Base-by-base conservation (phyloP, 1,284 basidiomycete genomes). In the Puccinia coronata region DNA sequence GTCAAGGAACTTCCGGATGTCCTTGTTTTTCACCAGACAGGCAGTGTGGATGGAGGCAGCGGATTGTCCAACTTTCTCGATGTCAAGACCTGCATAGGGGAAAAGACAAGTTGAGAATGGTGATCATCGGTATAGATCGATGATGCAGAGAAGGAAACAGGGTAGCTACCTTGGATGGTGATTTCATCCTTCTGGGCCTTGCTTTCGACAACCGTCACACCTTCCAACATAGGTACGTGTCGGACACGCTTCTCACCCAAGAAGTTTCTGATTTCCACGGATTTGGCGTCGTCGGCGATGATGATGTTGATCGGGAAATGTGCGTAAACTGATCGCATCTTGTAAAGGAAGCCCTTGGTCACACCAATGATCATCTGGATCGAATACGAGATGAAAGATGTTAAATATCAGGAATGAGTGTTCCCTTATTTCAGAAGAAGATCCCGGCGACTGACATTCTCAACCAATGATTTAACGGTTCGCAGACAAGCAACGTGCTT, bases 251-350 rank as follows among this genome's bases (percentile, higher is more conserved):
- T 95, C 90, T 95, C 93, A 84, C 96, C 94, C 87, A 97, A 90
- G 90, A 98, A 99, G 90, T 99, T 99, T 86, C 98, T 92, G 89
- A 99, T 99, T 88, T 99, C 96, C 82, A 98, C 88, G 77, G 91
- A 89, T 80, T 87, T 87, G 82, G 94, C 94, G 84, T 89, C 88
- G 63, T 93, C 92, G 87, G 93, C 92, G 86, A 98, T 95, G 88
- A 99, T 98, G 87, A 94, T 92, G 90, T 99, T 99, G 90, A 99
- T 98, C 84, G 97, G 97, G 91, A 99, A 99, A 91, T 99, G 97
- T 86, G 97, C 97, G 87, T 99, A 99, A 82, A 99, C 97, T 53
- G 96, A 85, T 77, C 87, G 84, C 86, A 86, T 86, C 92, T 99
- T 99, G 92, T 99, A 99, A 86, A 92, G 92, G 92, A 98, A 99